Base-by-base conservation (phyloP, 345 rosid genomes). In the Mallotus nudiflorus region DNA sequence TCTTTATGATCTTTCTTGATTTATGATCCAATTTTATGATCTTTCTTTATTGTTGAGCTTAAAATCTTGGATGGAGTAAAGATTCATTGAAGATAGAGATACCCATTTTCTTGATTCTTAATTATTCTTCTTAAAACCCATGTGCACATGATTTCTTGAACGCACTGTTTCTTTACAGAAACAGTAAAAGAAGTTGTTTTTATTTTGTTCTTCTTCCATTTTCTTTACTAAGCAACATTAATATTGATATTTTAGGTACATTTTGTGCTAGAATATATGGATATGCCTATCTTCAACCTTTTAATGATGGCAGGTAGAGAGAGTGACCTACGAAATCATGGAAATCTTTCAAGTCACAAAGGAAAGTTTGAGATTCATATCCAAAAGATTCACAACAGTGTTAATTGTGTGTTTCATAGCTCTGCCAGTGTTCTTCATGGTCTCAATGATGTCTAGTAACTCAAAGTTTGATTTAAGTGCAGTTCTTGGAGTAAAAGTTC, bases 361-460 rank as follows among this genome's bases (percentile, higher is more conserved):
- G 24, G 71, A 57, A 19, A 65, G 27, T 12, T 27, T 66, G 50
- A 24, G 50, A 42, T n/a, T 46, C 14, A 31, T 50, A 18, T 65
- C 27, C 65, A 73, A 65, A 62, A 58, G 70, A 25, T 48, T 49
- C 29, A 49, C 35, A 8, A 57, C 24, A 35, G 19, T 66, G 37
- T 48, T 73, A 12, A 70, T 65, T 9, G 22, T 58, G 57, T 56
- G 27, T 31, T 35, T 73, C 28, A 65, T 73, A 16, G 70, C 31
- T 48, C 65, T 73, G 70, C 60, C 76, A 24, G 56, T 57, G 51
- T 39, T 65, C 24, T 15, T 73, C 18, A 49, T 37, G 27, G 40
- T 65, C 28, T 35, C 45, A 42, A 64, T 52, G 52, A 27, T 46
- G 33, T 64, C 51, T 44, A n/a, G 13, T 13, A 54, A 64, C 75